A percentile compares a stretch with the other conserved stretches of the same genome.
Evolutionary conservation across 1,284 basidiomycete species (phyloP).

Genomic region (Bondarzewia mesenterica): DNA sequence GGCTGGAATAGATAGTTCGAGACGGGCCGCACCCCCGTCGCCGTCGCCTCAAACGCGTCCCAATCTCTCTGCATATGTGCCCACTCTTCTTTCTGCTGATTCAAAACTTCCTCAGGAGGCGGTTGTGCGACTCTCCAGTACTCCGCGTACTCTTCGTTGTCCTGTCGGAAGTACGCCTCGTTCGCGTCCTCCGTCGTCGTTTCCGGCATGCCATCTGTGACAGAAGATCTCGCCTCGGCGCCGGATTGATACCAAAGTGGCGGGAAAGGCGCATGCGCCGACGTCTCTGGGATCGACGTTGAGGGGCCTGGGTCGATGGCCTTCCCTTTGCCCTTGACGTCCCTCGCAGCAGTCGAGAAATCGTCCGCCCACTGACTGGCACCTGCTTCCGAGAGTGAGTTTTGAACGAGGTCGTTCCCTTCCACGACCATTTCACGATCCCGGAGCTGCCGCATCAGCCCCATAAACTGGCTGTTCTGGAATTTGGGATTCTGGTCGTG

Average conservation of each 20-base stretch:
- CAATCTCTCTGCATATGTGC: conserved; percentile 70
- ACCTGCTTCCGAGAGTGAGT: conserved; percentile 18
- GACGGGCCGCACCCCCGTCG: conserved; percentile 51
- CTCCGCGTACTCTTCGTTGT: conserved; percentile 57
- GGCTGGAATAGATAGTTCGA: conserved; percentile 70
- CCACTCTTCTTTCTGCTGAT: conserved; percentile 40
- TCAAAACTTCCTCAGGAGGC: background rate
- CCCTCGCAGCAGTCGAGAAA: conserved; percentile 18
- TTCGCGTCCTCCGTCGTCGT: conserved; percentile 39
- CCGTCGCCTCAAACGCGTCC: conserved; percentile 74
- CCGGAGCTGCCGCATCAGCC: conserved; percentile 79
- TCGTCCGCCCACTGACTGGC: conserved; percentile 9
- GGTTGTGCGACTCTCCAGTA: conserved; percentile 38
- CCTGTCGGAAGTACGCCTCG: conserved; percentile 63
- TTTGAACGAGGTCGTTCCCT: conserved; percentile 71
- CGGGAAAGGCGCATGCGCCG: background rate
- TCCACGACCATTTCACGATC: conserved; percentile 81
- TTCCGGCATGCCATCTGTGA: background rate
- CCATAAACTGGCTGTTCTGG: conserved; percentile 81
- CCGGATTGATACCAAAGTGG: background rate
- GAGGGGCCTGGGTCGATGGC: conserved; percentile 22
- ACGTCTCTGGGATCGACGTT: background rate
- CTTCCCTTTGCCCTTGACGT: conserved; percentile 63
- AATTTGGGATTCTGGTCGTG: conserved; percentile 81
- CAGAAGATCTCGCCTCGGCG: background rate